Conservation (phyloP, 2,329 filamentous ascomycete species). For the Botryotinia convoluta region DNA sequence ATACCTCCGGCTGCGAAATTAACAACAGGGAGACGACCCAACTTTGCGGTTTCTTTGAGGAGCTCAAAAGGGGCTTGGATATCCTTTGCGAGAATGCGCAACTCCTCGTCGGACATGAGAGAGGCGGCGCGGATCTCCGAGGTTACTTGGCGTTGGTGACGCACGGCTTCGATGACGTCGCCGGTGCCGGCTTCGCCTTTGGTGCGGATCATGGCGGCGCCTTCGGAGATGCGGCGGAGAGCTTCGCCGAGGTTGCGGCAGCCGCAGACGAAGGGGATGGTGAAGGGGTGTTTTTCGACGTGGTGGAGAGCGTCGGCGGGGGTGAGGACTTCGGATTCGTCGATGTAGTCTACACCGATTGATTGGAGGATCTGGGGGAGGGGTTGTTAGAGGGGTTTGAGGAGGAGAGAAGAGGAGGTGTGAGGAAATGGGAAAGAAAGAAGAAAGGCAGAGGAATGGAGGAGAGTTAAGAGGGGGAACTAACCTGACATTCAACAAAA, state of each 20-base stretch:
- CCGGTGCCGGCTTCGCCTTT: constrained; percentile 98
- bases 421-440: neutral
- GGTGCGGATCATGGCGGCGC: constrained; percentile 97
- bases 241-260: constrained; percentile 94
- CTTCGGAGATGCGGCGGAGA: constrained; percentile 83
- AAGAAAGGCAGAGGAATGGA: neutral
- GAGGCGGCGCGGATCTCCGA: constrained; percentile 73
- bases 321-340: constrained; percentile 96
- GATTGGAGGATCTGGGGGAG: constrained; percentile 77
- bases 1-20: constrained; percentile 98
- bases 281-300: constrained; percentile 82
- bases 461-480: constrained; percentile 19
- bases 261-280: constrained; percentile 90
- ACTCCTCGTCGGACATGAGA: constrained; percentile 64
- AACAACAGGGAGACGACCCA: constrained; percentile 87
- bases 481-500: constrained; percentile 89
- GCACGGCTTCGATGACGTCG: constrained; percentile 93
- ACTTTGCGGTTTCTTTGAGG: constrained; percentile 80
- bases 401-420: neutral
- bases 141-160: constrained; percentile 91
- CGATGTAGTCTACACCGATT: constrained; percentile 94
- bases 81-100: constrained; percentile 77
- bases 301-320: constrained; percentile 89
- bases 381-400: neutral
- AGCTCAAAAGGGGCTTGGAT: constrained; percentile 75